Evolutionary conservation across 2,329 filamentous ascomycete species (phyloP), one percentile per base, ranked within the genome.

Genomic region (Colletotrichum australisinense): DNA sequence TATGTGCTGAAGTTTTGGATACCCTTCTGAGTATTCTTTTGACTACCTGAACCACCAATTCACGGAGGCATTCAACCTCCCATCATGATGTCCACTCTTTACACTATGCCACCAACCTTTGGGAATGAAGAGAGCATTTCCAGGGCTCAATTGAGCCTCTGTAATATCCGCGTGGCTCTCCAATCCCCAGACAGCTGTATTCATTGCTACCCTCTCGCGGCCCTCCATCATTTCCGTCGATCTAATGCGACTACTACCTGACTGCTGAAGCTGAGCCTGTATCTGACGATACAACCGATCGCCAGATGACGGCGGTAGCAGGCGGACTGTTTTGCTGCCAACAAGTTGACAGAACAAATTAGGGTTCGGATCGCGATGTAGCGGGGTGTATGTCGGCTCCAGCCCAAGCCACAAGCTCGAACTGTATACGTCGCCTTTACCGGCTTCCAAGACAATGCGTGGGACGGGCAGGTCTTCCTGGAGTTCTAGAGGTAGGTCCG

Each of bases 161-260:
- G 81, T 76, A 24, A 88, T 77, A 76, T 77, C 84, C 76, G 76
- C 81, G 73, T 72, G 77, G 26, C 26, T 75, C 2, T 79, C 79
- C 3, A 77, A 76, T 2, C 81, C 84, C 97, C 96, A 98, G 3
- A 98, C 88, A 3, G 88, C 91, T 1, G 88, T 83, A 75, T 95
- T 90, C 16, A 98, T 81, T 2, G 88, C 84, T 24, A 86, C 82
- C 76, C 91, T 91, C 83, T 98, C 94, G 2, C 84, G 82, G 0
- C 95, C 95, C 64, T 92, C 87, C 95, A 98, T 98, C 95, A 98
- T 98, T 80, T 98, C 95, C 12, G 92, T 88, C 0, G 94, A 93
- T 69, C 95, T 88, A 76, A 98, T 85, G 22, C 85, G 83, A 16
- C 87, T 83, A 68, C 81, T 88, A 3, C 81, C 84, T 3, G 77